phyloP scores from a whole-genome alignment of 768 basidiomycete genomes.

The Clathrus columnatus region DNA sequence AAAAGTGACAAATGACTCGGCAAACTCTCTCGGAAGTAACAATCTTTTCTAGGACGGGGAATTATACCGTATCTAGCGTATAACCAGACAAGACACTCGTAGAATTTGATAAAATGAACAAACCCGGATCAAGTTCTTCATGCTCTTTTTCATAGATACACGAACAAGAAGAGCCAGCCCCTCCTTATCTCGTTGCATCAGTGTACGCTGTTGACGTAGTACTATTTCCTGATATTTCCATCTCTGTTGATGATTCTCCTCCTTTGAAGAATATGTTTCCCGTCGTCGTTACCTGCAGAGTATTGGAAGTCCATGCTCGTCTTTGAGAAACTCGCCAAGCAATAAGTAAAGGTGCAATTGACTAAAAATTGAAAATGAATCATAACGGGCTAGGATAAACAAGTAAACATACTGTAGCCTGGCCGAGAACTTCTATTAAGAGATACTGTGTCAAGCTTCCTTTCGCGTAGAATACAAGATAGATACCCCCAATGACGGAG shows the following conservation, averaged over 20 bases:
- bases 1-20: too few species aligned
- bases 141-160: too few species aligned
- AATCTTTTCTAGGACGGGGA: too few species aligned
- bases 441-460: conserved; percentile 24
- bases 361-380: conserved; percentile 15
- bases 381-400: neutral
- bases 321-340: conserved; percentile 28
- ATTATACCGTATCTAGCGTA: too few species aligned
- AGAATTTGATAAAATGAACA: too few species aligned
- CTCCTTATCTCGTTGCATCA: too few species aligned
- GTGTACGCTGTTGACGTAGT: neutral
- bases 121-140: too few species aligned
- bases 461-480: conserved; percentile 22
- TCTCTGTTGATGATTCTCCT: neutral
- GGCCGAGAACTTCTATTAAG: conserved; percentile 25
- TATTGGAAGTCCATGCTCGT: conserved; percentile 9
- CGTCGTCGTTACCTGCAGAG: neutral
- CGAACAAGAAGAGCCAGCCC: too few species aligned
- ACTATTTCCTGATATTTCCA: neutral
- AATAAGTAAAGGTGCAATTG: conserved; percentile 27
- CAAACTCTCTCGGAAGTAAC: too few species aligned
- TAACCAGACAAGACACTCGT: too few species aligned
- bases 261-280: neutral
- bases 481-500: conserved; percentile 20
- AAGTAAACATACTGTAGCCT: conserved; percentile 14